Percentiles rank a stretch among this genome's conserved stretches.
Conservation (phyloP, 495 filamentous ascomycete genomes). For the Penicillium crystallinum region DNA sequence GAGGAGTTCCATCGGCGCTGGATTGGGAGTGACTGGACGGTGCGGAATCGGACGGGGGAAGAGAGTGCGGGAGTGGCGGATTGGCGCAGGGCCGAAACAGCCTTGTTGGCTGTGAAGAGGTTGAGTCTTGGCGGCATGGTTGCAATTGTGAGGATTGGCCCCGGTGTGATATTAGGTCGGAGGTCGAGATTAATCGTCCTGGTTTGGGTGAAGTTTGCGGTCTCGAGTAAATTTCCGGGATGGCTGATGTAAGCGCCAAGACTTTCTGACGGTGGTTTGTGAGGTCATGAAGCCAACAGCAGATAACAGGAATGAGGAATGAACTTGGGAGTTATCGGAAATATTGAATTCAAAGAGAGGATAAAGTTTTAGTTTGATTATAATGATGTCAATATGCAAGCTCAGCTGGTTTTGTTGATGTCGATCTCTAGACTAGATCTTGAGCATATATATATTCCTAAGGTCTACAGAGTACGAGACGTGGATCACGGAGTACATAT, state of each 20-base stretch:
- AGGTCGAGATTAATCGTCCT: slow-evolving; percentile 5
- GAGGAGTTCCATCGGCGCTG: slow-evolving; percentile 40
- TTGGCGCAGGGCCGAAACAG: slow-evolving; percentile 30
- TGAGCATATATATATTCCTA: no score
- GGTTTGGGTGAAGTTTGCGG: slow-evolving; percentile 16
- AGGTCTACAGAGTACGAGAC: no score
- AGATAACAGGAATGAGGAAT: neutral
- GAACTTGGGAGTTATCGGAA: neutral
- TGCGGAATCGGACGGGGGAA: slow-evolving; percentile 23
- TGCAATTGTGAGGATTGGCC: slow-evolving; percentile 7
- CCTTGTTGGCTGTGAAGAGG: slow-evolving; percentile 34
- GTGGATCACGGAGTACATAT: no score
- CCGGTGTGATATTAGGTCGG: slow-evolving; percentile 6
- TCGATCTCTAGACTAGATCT: no score
- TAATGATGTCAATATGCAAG: no score
- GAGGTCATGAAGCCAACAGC: slow-evolving; percentile 5
- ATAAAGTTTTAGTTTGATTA: neutral
- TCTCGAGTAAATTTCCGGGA: slow-evolving; percentile 12
- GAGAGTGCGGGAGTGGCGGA: slow-evolving; percentile 19
- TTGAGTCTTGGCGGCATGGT: slow-evolving; percentile 38
- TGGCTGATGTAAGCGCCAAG: slow-evolving; percentile 16
- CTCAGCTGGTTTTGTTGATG: no score
- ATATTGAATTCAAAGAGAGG: neutral
- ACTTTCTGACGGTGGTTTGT: neutral
- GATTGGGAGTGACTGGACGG: slow-evolving; percentile 14